These are phyloP conservation scores for Linnemannia elongata DNA, from an alignment of 192 early-diverging fungal genomes.

Conservation along the genomic window DNA sequence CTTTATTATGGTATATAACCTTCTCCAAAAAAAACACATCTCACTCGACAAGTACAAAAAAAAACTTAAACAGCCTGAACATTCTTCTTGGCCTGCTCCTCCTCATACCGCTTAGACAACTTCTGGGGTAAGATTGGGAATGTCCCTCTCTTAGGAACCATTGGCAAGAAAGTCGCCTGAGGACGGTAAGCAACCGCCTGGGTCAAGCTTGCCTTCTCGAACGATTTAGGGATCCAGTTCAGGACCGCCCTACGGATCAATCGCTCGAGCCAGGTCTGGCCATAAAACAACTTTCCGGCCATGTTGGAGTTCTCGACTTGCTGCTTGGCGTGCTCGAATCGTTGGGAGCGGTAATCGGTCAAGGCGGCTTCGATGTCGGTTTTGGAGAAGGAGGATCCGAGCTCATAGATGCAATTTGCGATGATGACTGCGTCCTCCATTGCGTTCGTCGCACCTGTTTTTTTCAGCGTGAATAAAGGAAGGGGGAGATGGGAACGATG, in stretches of 20 bases:
- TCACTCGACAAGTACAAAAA: neutral
- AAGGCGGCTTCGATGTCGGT: constrained; percentile 1
- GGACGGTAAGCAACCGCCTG: constrained; percentile 28
- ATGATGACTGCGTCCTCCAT: constrained; percentile 44
- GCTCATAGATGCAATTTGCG: constrained; percentile 33
- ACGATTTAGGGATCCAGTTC: constrained; percentile 15
- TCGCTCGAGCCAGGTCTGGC: constrained; percentile 15
- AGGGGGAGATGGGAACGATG: neutral
- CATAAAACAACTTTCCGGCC: neutral
- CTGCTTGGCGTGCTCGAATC: constrained; percentile 18
- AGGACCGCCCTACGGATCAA: constrained; percentile 17
- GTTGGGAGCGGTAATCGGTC: constrained; percentile 17
- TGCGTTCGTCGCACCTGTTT: constrained; percentile 24
- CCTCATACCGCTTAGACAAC: constrained; percentile 21
- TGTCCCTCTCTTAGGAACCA: constrained; percentile 22
- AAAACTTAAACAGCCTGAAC: neutral
- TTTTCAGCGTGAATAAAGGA: too few relatives aligned
- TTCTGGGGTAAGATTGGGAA: constrained; percentile 18
- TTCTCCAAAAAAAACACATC: neutral
- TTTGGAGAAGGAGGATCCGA: constrained; percentile 1
- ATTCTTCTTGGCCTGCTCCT: constrained; percentile 10
- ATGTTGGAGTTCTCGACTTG: constrained; percentile 16
- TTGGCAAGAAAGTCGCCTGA: constrained; percentile 40
- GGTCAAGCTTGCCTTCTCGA: neutral
- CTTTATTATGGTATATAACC: neutral